Evolutionary conservation across 352 stramenopile species (phyloP).

Genomic region (Globisporangium canariense): DNA sequence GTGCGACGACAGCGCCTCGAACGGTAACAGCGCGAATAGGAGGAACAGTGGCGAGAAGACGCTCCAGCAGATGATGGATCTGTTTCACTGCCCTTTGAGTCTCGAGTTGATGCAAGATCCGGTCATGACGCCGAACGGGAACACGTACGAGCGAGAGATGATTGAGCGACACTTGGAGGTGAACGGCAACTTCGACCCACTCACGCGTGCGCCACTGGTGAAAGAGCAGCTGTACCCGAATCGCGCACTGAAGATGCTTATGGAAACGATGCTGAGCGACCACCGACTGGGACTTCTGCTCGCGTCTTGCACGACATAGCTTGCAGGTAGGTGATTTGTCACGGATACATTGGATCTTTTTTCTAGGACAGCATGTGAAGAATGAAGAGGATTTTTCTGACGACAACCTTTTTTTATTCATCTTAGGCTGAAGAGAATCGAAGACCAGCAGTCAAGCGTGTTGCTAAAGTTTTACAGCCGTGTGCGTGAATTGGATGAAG

Average conservation of each 20-base stretch:
- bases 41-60: constrained; percentile 27
- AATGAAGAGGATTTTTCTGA: neutral
- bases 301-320: constrained; percentile 21
- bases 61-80: constrained; percentile 65
- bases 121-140: constrained; percentile 67
- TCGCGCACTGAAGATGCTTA: constrained; percentile 64
- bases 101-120: constrained; percentile 78
- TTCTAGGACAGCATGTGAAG: too few relatives aligned
- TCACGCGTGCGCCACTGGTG: constrained; percentile 51
- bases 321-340: neutral
- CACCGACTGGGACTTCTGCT: constrained; percentile 56
- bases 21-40: constrained; percentile 10
- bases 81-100: constrained; percentile 70
- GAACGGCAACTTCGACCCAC: constrained; percentile 72
- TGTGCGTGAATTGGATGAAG: neutral
- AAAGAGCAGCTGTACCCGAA: constrained; percentile 66
- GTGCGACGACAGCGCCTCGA: constrained; percentile 17
- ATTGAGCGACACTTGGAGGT: constrained; percentile 70
- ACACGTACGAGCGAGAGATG: constrained; percentile 76
- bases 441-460: neutral
- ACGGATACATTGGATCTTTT: neutral
- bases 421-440: neutral
- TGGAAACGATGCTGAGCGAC: constrained; percentile 66
- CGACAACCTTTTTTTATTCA: too few relatives aligned
- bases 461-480: neutral